Conservation (phyloP, 805 yeast species). For the Candida morakotiae region DNA sequence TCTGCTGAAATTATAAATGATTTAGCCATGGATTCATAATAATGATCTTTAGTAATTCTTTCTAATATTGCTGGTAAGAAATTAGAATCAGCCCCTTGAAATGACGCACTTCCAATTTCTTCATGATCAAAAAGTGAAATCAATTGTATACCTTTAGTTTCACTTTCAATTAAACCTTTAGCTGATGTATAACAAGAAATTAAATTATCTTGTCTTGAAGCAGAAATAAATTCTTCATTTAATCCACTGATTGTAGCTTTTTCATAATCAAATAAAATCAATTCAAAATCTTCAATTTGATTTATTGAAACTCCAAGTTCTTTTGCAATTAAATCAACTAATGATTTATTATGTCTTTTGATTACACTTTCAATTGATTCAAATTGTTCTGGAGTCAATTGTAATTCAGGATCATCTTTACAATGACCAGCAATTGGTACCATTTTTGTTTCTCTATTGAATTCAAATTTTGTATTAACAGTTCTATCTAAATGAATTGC, state of each 20-base stretch:
- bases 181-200: conserved; percentile 82
- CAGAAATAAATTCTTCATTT: conserved; percentile 83
- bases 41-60: conserved; percentile 50
- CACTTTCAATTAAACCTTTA: conserved; percentile 56
- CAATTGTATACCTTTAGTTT: conserved; percentile 60
- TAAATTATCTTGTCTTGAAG: conserved; percentile 88
- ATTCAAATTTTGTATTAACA: conserved; percentile 74
- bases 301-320: conserved; percentile 49
- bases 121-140: conserved; percentile 92
- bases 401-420: conserved; percentile 47
- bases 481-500: conserved; percentile 88
- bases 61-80: conserved; percentile 76
- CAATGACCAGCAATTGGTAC: conserved; percentile 82
- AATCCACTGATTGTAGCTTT: conserved; percentile 82
- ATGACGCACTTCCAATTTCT: conserved; percentile 89
- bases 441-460: conserved; percentile 83
- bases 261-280: conserved; percentile 81
- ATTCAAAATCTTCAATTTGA: conserved; percentile 87
- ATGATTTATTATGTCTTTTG: conserved; percentile 71
- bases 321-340: conserved; percentile 64
- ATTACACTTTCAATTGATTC: conserved; percentile 61
- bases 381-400: conserved; percentile 50
- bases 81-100: conserved; percentile 95
- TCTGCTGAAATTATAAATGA: conserved; percentile 90
- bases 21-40: conserved; percentile 59